Conservation (phyloP, 352 stramenopile species). For the Pythium brachiatum region DNA sequence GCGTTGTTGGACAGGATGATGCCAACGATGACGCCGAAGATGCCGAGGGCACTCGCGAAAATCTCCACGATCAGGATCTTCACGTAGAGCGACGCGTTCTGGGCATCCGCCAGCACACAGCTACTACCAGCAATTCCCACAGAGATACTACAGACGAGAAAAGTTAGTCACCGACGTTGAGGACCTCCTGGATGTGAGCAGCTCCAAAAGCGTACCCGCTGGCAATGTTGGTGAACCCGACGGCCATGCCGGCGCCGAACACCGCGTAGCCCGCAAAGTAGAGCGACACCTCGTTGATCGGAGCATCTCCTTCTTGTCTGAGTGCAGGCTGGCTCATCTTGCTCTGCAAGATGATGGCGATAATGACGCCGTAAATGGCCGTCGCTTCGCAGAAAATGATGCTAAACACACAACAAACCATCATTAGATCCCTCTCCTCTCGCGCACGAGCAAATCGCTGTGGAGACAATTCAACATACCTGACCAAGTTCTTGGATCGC, state of each 20-base stretch:
- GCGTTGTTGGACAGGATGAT: constrained; percentile 99
- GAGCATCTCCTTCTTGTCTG: constrained; percentile 53
- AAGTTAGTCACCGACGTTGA: not conserved
- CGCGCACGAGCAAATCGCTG: not conserved
- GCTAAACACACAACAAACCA: constrained; percentile 29
- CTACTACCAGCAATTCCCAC: constrained; percentile 97
- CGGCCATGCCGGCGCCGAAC: constrained; percentile 96
- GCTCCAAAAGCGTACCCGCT: constrained; percentile 65
- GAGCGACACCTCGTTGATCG: constrained; percentile 69
- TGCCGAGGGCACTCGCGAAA: constrained; percentile 98
- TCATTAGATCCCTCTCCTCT: not conserved
- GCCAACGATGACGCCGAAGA: constrained; percentile 98
- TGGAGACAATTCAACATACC: too few species aligned
- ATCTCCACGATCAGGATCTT: constrained; percentile 99
- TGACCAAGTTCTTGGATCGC: constrained; percentile 99
- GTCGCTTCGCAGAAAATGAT: constrained; percentile 99
- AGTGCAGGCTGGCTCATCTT: constrained; percentile 90
- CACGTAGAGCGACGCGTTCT: constrained; percentile 98
- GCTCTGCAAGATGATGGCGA: constrained; percentile 99
- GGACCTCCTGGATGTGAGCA: not conserved
- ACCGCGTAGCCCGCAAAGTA: constrained; percentile 98
- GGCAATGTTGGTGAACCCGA: constrained; percentile 98
- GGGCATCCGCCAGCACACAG: constrained; percentile 98
- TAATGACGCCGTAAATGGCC: constrained; percentile 99
- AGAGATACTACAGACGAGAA: constrained; percentile 71